Conservation (phyloP, 2,329 filamentous ascomycete genomes). For the Fonsecaea multimorphosa region DNA sequence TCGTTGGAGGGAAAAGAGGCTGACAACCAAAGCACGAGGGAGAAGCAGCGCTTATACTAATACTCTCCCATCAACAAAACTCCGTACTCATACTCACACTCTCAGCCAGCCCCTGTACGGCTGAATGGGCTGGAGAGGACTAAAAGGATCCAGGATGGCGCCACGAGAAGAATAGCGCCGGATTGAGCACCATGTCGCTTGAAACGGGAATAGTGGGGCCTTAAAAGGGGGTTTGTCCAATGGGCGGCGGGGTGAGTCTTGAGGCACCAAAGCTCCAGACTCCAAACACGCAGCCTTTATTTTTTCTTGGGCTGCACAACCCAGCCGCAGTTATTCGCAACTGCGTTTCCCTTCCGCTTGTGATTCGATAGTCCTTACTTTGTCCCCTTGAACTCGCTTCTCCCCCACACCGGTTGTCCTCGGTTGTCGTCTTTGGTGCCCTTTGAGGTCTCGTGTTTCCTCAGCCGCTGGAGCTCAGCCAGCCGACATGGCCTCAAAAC, state of each 20-base stretch:
- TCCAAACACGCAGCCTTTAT: neutral
- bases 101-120: slow-evolving; percentile 25
- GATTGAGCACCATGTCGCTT: slow-evolving; percentile 14
- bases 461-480: slow-evolving; percentile 2
- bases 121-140: slow-evolving; percentile 10
- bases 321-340: neutral
- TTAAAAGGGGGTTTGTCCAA: neutral
- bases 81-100: neutral
- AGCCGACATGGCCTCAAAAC: slow-evolving; percentile 45
- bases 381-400: neutral
- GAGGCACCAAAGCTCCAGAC: neutral
- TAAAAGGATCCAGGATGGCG: slow-evolving; percentile 4
- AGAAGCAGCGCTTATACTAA: neutral
- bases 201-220: neutral
- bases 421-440: neutral
- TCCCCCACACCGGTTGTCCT: neutral
- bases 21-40: neutral
- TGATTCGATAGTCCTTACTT: neutral
- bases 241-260: neutral
- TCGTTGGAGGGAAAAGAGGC: neutral
- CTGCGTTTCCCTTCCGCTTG: neutral
- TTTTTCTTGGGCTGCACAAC: neutral
- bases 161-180: slow-evolving; percentile 23
- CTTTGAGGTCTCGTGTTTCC: neutral
- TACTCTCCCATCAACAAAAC: neutral